These are phyloP conservation scores for Backusella macrospora DNA, from an alignment of 192 early-diverging fungal genomes.

Conservation along the genomic window DNA sequence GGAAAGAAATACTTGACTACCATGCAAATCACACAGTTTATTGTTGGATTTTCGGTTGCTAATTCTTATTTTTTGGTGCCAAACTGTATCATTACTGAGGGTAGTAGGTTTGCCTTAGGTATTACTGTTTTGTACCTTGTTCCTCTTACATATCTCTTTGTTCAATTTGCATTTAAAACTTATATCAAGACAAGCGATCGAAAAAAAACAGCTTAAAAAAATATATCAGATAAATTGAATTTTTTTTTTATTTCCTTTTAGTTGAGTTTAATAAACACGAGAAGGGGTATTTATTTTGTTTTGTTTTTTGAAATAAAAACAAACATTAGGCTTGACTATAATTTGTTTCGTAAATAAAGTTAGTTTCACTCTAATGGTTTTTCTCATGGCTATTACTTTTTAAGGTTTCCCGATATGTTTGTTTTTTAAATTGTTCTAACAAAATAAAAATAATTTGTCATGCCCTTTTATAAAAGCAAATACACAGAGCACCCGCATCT, in stretches of 20 bases:
- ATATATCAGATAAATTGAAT: not conserved
- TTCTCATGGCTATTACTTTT: too few relatives aligned
- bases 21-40: conserved; percentile 86
- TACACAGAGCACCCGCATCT: too few relatives aligned
- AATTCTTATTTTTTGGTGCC: conserved; percentile 68
- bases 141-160: conserved; percentile 77
- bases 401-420: too few relatives aligned
- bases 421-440: too few relatives aligned
- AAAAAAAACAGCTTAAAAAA: conserved; percentile 4
- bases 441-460: too few relatives aligned
- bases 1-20: conserved; percentile 80
- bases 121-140: conserved; percentile 69
- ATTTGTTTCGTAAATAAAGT: too few relatives aligned
- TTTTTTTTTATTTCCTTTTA: not conserved
- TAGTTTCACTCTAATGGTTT: too few relatives aligned
- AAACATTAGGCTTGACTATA: too few relatives aligned
- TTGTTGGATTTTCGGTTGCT: conserved; percentile 69
- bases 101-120: conserved; percentile 58
- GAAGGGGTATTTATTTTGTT: not conserved
- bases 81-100: conserved; percentile 51
- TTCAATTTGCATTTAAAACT: conserved; percentile 73
- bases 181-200: conserved; percentile 54
- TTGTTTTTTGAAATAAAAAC: not conserved
- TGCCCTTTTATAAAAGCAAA: too few relatives aligned
- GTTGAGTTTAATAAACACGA: not conserved